Conservation (phyloP, 768 basidiomycete species). For the Boletus patriciae region DNA sequence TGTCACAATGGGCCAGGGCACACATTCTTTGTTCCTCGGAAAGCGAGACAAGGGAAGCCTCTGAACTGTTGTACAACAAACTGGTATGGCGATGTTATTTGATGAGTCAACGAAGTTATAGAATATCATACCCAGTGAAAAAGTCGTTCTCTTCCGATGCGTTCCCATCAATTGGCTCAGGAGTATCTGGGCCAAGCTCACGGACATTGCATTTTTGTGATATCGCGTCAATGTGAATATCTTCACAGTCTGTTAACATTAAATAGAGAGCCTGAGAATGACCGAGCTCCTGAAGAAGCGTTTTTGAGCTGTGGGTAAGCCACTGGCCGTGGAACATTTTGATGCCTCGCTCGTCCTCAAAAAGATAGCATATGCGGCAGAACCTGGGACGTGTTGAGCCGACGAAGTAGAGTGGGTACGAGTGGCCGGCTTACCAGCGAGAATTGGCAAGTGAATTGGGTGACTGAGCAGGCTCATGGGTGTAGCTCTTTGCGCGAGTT, state of each 20-base stretch:
- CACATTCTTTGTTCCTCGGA: constrained; percentile 35
- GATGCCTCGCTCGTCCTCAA: constrained; percentile 37
- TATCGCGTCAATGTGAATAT: constrained; percentile 55
- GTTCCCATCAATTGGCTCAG: constrained; percentile 48
- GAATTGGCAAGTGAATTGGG: constrained; percentile 55
- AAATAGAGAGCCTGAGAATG: constrained; percentile 62
- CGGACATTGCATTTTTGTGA: constrained; percentile 56
- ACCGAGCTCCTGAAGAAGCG: constrained; percentile 62
- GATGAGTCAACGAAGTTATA: neutral
- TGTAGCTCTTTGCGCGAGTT: constrained; percentile 42
- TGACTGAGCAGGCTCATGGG: constrained; percentile 43
- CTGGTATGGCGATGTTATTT: constrained; percentile 32
- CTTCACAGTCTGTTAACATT: constrained; percentile 53
- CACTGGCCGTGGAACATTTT: constrained; percentile 73
- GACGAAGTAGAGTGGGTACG: neutral
- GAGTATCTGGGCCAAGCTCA: constrained; percentile 40
- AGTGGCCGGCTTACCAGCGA: constrained; percentile 51
- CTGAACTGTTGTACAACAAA: constrained; percentile 50
- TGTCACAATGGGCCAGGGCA: constrained; percentile 31
- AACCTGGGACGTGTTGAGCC: constrained; percentile 50
- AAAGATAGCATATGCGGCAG: constrained; percentile 64
- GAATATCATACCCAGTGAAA: constrained; percentile 50
- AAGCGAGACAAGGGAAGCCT: constrained; percentile 47
- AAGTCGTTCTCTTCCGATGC: constrained; percentile 47
- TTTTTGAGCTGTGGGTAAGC: constrained; percentile 63